Percentiles rank a stretch among this genome's conserved stretches.
Conservation (phyloP, 345 rosid genomes). For the Euclidium syriacum region DNA sequence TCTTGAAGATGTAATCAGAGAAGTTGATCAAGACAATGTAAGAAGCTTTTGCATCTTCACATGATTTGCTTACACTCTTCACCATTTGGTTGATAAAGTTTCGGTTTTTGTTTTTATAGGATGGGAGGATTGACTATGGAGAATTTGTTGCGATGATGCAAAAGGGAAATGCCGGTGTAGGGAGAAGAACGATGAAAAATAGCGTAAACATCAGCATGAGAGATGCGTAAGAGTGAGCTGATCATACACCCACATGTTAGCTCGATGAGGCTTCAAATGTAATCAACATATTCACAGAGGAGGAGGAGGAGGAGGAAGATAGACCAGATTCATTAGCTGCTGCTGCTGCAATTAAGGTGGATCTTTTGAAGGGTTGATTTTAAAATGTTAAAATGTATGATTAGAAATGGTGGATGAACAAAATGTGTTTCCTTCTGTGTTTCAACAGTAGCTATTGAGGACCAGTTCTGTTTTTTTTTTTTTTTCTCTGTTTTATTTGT, state of each 20-base stretch:
- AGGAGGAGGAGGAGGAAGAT: neutral
- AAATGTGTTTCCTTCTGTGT: conserved; percentile 10
- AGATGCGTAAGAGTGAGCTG: conserved; percentile 54
- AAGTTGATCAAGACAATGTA: conserved; percentile 98
- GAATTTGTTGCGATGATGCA: conserved; percentile 99
- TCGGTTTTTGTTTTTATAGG: conserved; percentile 35
- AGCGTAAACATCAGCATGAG: conserved; percentile 93
- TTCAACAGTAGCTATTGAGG: conserved; percentile 15
- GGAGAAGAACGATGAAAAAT: conserved; percentile 98
- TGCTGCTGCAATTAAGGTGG: neutral
- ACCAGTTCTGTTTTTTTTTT: neutral
- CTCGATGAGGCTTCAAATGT: conserved; percentile 7
- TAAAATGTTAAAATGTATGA: conserved; percentile 11
- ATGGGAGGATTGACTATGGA: conserved; percentile 90
- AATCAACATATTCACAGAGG: neutral
- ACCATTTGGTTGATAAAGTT: neutral
- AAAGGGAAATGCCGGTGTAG: conserved; percentile 88
- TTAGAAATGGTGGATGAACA: conserved; percentile 8
- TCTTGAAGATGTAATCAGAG: conserved; percentile 88
- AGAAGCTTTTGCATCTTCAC: conserved; percentile 26
- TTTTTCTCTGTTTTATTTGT: conserved; percentile 20
- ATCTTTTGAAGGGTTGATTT: conserved; percentile 13
- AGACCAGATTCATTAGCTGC: conserved; percentile 1
- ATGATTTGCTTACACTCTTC: neutral
- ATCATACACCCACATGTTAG: neutral